phyloP scores from a whole-genome alignment of 305 asterid species.

The Stenogyne calaminthoides region DNA sequence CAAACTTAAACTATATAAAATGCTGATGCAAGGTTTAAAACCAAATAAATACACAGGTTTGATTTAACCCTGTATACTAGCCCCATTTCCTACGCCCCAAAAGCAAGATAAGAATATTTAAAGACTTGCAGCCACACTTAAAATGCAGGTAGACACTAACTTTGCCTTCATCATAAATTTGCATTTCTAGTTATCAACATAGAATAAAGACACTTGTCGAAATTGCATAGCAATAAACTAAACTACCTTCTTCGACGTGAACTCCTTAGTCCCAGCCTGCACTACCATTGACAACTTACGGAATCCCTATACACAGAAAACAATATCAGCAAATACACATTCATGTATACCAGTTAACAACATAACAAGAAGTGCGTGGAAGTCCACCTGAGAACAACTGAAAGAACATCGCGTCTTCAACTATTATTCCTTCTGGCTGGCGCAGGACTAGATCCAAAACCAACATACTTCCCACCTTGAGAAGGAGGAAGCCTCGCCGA shows the following conservation, averaged over 20 bases:
- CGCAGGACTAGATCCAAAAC: conserved; percentile 39
- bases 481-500: conserved; percentile 83
- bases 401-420: conserved; percentile 26
- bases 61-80: not conserved
- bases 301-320: conserved; percentile 49
- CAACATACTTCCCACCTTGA: conserved; percentile 69
- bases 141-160: not conserved
- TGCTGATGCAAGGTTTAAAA: not conserved
- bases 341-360: not conserved
- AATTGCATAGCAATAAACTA: not conserved
- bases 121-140: not conserved
- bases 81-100: not conserved
- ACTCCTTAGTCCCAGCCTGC: conserved; percentile 77
- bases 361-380: not conserved
- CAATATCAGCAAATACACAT: conserved; percentile 4
- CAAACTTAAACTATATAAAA: not conserved
- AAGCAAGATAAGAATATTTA: not conserved
- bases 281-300: conserved; percentile 77
- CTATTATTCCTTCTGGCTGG: conserved; percentile 35
- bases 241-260: conserved; percentile 68
- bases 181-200: not conserved
- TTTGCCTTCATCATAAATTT: not conserved
- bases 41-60: not conserved
- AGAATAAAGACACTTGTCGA: not conserved
- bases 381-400: conserved; percentile 32